Conservation (phyloP, 2,329 filamentous ascomycete genomes). For the Monilinia vaccinii-corymbosi region DNA sequence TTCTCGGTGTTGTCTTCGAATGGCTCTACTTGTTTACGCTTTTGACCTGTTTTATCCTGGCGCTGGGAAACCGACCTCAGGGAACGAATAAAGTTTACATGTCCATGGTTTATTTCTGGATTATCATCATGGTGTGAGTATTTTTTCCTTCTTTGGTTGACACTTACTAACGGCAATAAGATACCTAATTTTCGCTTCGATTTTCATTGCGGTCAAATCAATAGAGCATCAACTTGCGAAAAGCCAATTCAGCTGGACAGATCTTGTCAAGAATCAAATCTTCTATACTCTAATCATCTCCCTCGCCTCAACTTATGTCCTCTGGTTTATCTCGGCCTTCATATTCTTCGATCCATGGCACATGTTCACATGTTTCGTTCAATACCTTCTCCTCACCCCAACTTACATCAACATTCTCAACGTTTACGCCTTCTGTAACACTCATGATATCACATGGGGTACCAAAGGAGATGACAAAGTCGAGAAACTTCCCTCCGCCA, state of each 20-base stretch:
- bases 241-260: slow-evolving; percentile 55
- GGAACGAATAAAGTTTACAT: slow-evolving; percentile 92
- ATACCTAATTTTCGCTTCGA: slow-evolving; percentile 87
- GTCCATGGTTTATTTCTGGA: slow-evolving; percentile 99
- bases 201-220: slow-evolving; percentile 86
- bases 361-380: slow-evolving; percentile 84
- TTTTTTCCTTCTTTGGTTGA: not conserved
- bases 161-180: slow-evolving; percentile 36
- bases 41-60: slow-evolving; percentile 89
- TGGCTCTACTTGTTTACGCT: slow-evolving; percentile 91
- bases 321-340: slow-evolving; percentile 96
- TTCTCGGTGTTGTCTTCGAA: slow-evolving; percentile 84
- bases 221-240: slow-evolving; percentile 61
- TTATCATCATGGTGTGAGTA: slow-evolving; percentile 78
- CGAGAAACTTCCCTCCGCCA: slow-evolving; percentile 80
- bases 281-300: slow-evolving; percentile 94
- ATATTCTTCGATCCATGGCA: slow-evolving; percentile 98
- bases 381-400: slow-evolving; percentile 90
- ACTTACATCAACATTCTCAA: slow-evolving; percentile 95
- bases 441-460: slow-evolving; percentile 97
- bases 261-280: slow-evolving; percentile 69
- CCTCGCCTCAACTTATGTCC: slow-evolving; percentile 75
- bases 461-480: slow-evolving; percentile 98
- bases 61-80: slow-evolving; percentile 88
- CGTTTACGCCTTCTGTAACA: slow-evolving; percentile 98